Conservation (phyloP, 306 rosid genomes). For the Lupinus albus region DNA sequence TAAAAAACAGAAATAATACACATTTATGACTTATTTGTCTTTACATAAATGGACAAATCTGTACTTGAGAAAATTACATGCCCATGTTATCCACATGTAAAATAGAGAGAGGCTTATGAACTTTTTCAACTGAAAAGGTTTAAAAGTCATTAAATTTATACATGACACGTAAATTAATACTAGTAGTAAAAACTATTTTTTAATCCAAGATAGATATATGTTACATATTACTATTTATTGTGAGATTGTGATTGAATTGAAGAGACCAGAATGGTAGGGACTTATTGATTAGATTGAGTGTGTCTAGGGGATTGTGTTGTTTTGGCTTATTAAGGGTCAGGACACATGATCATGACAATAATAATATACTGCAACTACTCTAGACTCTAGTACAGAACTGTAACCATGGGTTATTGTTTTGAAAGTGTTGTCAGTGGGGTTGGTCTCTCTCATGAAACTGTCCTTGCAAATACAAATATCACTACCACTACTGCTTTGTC, state of each 20-base stretch:
- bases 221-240: too few relatives aligned
- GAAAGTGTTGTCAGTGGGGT: conserved; percentile 42
- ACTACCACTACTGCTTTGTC: conserved; percentile 25
- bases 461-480: conserved; percentile 20
- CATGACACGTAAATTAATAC: too few relatives aligned
- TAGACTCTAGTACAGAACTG: background rate
- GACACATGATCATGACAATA: conserved; percentile 39
- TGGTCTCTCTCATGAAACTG: conserved; percentile 7
- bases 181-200: too few relatives aligned
- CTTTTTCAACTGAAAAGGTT: too few relatives aligned
- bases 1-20: too few relatives aligned
- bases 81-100: too few relatives aligned
- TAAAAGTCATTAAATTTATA: too few relatives aligned
- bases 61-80: too few relatives aligned
- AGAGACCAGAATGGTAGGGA: background rate
- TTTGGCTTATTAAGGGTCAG: conserved; percentile 32
- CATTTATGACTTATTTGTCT: too few relatives aligned
- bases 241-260: too few relatives aligned
- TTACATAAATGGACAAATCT: too few relatives aligned
- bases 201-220: conserved; percentile 2
- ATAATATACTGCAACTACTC: conserved; percentile 24
- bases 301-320: conserved; percentile 32
- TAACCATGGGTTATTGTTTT: conserved; percentile 33
- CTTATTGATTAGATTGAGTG: background rate
- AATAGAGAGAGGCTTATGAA: too few relatives aligned